phyloP scores from a whole-genome alignment of 2,329 filamentous ascomycete genomes.

The Dothistroma septosporum region DNA sequence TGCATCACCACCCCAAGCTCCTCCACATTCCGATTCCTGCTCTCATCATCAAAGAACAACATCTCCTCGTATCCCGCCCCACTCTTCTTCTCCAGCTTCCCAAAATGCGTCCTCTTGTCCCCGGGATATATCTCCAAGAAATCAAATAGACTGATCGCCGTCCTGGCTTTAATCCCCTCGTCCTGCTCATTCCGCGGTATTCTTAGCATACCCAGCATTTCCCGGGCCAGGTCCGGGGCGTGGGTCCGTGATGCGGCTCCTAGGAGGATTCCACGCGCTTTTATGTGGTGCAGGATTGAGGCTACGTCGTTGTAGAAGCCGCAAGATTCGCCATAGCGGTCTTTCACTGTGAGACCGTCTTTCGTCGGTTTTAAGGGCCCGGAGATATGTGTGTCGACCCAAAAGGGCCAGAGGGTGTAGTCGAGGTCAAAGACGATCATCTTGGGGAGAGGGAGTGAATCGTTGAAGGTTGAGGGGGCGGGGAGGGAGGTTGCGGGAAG shows the following conservation, averaged over 20 bases:
- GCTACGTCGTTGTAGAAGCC: slow-evolving; percentile 47
- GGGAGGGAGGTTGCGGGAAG: slow-evolving; percentile 35
- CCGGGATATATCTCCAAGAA: slow-evolving; percentile 63
- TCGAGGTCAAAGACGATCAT: slow-evolving; percentile 92
- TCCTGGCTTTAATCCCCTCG: slow-evolving; percentile 4
- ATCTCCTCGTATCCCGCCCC: slow-evolving; percentile 74
- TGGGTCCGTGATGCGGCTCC: slow-evolving; percentile 77
- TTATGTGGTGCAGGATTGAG: slow-evolving; percentile 54
- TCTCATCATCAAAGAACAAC: slow-evolving; percentile 94
- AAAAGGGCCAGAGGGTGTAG: slow-evolving; percentile 99
- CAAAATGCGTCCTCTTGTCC: slow-evolving; percentile 82
- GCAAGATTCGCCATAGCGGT: slow-evolving; percentile 46
- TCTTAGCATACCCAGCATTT: slow-evolving; percentile 73
- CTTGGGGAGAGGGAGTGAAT: slow-evolving; percentile 69
- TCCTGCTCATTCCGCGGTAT: slow-evolving; percentile 51
- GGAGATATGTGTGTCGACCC: slow-evolving; percentile 89
- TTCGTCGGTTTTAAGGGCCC: slow-evolving; percentile 58
- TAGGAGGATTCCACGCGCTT: slow-evolving; percentile 53
- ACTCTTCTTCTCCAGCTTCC: slow-evolving; percentile 65
- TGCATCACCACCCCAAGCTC: slow-evolving; percentile 78
- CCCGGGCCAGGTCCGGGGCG: slow-evolving; percentile 72
- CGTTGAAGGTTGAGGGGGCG: slow-evolving; percentile 56
- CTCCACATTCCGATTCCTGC: slow-evolving; percentile 77
- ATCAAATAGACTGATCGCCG: slow-evolving; percentile 41
- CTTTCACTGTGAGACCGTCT: slow-evolving; percentile 48